Evolutionary conservation across 768 basidiomycete species (phyloP), one percentile per base, ranked within the genome.

Genomic region (Collybia sordida): DNA sequence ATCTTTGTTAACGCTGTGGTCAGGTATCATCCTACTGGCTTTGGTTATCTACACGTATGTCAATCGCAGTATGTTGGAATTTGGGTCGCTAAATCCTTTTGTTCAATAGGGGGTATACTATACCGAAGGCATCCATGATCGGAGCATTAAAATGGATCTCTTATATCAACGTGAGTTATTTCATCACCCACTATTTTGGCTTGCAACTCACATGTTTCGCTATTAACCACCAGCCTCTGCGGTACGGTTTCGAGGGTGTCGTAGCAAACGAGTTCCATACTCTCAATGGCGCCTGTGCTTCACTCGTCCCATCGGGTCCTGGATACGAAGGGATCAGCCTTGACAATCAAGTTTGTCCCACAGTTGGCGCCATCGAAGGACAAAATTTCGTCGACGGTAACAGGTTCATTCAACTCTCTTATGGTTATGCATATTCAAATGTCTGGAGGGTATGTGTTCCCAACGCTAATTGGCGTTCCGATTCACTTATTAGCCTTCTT

Each of bases 201-300:
- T 45, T 37, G 47, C 46, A 6, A 34, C 46, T 49, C 43, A 55
- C 17, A 19, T 41, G 39, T 19, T 59, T 24, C 57, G 46, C 63
- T 62, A 64, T 59, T n/a, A 12, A 17, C 31, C 9, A 31, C 31
- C 31, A 85, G 83, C 77, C 92, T 47, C 52, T 90, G 31, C 77
- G 72, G 2, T 93, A 83, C 60, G 85, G 80, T 0, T 93, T 94
- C 62, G 88, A 92, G 52, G 74, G 78, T 0, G 64, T 93, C 36
- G 74, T 95, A 62, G 74, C 80, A 18, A 95, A 93, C 66, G 91
- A 96, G 64, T 93, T 94, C 68, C 82, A 79, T 55, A 84, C 80
- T 0, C 67, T 88, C 6, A 65, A 86, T 18, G 89, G 85, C 39
- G 59, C 68, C 12, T 86, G 86, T 59, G 69, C 85, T 21, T 64